Conservation (phyloP, 2,329 filamentous ascomycete species). For the Pezicula radicicola region DNA sequence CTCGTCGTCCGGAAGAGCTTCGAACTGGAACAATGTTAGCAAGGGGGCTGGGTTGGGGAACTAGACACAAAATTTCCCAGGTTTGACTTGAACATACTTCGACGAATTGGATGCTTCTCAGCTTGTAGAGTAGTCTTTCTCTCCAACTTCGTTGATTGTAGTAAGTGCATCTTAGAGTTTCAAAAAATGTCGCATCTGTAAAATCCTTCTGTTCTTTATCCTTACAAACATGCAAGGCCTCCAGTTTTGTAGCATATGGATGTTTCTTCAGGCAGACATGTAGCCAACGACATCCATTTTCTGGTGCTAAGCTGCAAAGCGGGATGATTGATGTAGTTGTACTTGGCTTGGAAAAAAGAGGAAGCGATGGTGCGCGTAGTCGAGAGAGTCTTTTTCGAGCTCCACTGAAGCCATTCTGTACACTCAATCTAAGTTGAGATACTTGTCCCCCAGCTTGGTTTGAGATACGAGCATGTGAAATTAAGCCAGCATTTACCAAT, state of each 20-base stretch:
- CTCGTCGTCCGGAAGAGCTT: constrained; percentile 5
- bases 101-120: constrained; percentile 6
- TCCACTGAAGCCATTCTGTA: not conserved
- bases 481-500: not conserved
- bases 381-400: not conserved
- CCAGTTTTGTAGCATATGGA: constrained; percentile 2
- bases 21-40: not conserved
- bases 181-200: constrained; percentile 3
- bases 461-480: not conserved
- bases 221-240: constrained; percentile 3
- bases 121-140: constrained; percentile 2
- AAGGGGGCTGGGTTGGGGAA: not conserved
- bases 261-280: constrained; percentile 5
- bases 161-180: constrained; percentile 1
- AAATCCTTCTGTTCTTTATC: constrained; percentile 1
- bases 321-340: not conserved
- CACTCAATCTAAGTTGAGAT: not conserved
- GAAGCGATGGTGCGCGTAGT: not conserved
- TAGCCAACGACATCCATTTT: not conserved
- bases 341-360: not conserved
- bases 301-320: not conserved
- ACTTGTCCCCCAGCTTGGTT: not conserved
- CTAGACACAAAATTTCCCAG: not conserved
- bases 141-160: not conserved
- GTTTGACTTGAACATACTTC: not conserved